Percentiles rank a stretch among this genome's conserved stretches.
Conservation (phyloP, 345 rosid genomes). For the Mangifera indica region DNA sequence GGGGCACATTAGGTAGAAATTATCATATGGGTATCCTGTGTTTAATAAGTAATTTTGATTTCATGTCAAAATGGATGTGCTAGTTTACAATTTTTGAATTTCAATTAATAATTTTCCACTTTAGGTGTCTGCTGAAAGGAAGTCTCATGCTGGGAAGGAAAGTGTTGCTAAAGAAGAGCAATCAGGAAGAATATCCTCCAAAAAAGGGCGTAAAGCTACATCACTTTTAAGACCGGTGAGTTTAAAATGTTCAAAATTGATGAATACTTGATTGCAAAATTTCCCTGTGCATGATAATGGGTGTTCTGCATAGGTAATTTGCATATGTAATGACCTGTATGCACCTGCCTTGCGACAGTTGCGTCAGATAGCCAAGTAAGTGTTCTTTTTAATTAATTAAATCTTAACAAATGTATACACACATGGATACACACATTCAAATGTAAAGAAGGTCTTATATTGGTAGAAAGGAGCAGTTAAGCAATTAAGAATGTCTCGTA, state of each 20-base stretch:
- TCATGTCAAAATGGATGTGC: neutral
- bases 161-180: constrained; percentile 50
- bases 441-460: neutral
- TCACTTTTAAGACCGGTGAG: constrained; percentile 85
- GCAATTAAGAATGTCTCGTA: neutral
- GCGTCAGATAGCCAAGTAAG: constrained; percentile 96
- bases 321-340: constrained; percentile 92
- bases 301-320: constrained; percentile 51
- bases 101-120: constrained; percentile 12
- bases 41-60: constrained; percentile 1
- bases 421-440: neutral
- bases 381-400: constrained; percentile 12
- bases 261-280: constrained; percentile 5
- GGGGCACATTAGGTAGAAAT: neutral
- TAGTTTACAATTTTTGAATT: neutral
- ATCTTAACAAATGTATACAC: neutral
- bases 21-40: neutral
- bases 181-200: constrained; percentile 48
- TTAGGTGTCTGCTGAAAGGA: constrained; percentile 78
- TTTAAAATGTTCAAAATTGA: constrained; percentile 27
- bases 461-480: neutral
- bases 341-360: constrained; percentile 86
- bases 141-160: constrained; percentile 57
- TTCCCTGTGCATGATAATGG: neutral
- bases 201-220: constrained; percentile 53